phyloP scores from a whole-genome alignment of 108 stramenopile genomes.

The Cyclotella cryptica region DNA sequence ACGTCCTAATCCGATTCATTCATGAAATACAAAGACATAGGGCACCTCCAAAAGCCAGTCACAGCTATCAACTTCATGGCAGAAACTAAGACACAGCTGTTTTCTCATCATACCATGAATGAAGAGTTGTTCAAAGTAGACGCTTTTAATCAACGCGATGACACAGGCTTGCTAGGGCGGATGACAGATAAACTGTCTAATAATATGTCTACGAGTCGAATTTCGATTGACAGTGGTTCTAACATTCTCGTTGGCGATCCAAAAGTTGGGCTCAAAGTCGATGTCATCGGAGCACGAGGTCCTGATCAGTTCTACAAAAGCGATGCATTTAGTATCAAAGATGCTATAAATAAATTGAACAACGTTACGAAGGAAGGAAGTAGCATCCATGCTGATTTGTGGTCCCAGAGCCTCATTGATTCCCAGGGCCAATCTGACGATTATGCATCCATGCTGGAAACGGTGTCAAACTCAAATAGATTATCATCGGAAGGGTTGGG shows the following conservation, averaged over 20 bases:
- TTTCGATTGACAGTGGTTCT: slow-evolving; percentile 17
- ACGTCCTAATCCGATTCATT: neutral
- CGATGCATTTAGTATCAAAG: slow-evolving; percentile 7
- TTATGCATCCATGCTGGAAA: slow-evolving; percentile 6
- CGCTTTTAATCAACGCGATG: slow-evolving; percentile 29
- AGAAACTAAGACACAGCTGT: slow-evolving; percentile 39
- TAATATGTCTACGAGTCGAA: slow-evolving; percentile 14
- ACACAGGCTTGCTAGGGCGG: slow-evolving; percentile 45
- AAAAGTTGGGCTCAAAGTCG: slow-evolving; percentile 16
- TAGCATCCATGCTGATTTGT: slow-evolving; percentile 29
- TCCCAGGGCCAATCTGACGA: slow-evolving; percentile 8
- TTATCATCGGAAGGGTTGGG: slow-evolving; percentile 6
- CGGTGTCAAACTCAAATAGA: neutral
- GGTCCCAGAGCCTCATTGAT: slow-evolving; percentile 43
- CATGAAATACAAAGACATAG: slow-evolving; percentile 2
- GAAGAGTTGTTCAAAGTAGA: slow-evolving; percentile 44
- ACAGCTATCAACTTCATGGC: slow-evolving; percentile 28
- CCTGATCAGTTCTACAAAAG: slow-evolving; percentile 28
- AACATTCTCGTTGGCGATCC: slow-evolving; percentile 36
- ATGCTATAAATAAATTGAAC: slow-evolving; percentile 20
- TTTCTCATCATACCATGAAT: slow-evolving; percentile 38
- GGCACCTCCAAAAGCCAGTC: slow-evolving; percentile 26
- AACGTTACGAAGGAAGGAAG: slow-evolving; percentile 19
- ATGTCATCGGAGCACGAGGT: slow-evolving; percentile 23
- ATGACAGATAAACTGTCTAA: slow-evolving; percentile 45